Percentiles rank a stretch among this genome's conserved stretches.
phyloP scores from a whole-genome alignment of 2,329 filamentous ascomycete species.

The Corinectria fuckeliana region DNA sequence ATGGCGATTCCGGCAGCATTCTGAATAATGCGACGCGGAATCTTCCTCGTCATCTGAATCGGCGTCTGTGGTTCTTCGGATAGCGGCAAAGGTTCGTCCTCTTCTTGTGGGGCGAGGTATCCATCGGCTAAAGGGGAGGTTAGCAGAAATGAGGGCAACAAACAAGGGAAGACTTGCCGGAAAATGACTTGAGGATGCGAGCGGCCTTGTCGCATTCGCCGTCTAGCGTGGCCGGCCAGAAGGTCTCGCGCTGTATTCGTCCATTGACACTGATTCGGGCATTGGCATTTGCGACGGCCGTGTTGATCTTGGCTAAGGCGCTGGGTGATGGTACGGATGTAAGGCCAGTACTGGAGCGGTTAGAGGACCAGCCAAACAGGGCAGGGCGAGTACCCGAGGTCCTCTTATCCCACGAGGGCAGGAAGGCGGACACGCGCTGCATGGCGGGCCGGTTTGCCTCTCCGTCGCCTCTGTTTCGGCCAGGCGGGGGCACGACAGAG shows the following conservation, averaged over 20 bases:
- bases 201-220: conserved; percentile 92
- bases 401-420: conserved; percentile 55
- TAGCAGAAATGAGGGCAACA: conserved; percentile 18
- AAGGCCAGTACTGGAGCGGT: conserved; percentile 53
- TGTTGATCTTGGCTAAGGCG: conserved; percentile 44
- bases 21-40: conserved; percentile 83
- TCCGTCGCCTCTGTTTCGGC: conserved; percentile 44
- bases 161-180: conserved; percentile 60
- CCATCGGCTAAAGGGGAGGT: conserved; percentile 55
- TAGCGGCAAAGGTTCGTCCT: conserved; percentile 41
- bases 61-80: conserved; percentile 54
- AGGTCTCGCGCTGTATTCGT: conserved; percentile 64
- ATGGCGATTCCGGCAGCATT: conserved; percentile 91
- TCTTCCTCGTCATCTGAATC: conserved; percentile 73
- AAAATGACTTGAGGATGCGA: conserved; percentile 88
- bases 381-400: conserved; percentile 41
- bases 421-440: conserved; percentile 53
- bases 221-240: conserved; percentile 86
- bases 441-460: conserved; percentile 46
- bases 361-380: conserved; percentile 53
- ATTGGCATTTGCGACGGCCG: conserved; percentile 42
- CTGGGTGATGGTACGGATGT: conserved; percentile 28
- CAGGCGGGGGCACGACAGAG: conserved; percentile 43
- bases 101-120: conserved; percentile 56
- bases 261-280: conserved; percentile 19